Conservation (phyloP, 768 basidiomycete species). For the Lentinula aciculospora region DNA sequence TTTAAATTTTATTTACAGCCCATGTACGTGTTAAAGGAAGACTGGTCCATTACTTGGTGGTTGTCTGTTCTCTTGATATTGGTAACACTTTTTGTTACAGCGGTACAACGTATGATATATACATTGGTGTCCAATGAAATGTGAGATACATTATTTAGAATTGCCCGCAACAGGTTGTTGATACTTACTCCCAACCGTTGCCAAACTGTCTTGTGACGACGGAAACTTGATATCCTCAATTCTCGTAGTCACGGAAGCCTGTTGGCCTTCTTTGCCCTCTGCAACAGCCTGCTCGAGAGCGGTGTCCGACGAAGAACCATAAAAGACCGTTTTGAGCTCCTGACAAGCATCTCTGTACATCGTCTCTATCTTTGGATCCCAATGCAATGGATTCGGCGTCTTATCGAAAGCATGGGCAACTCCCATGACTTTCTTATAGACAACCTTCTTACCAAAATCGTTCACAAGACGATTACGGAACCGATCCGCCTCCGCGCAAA, state of each 20-base stretch:
- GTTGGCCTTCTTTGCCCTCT: constrained; percentile 4
- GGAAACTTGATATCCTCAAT: constrained; percentile 4
- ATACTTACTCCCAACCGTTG: constrained; percentile 1
- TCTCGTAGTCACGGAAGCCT: neutral
- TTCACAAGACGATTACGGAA: constrained; percentile 2
- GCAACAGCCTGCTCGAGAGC: neutral
- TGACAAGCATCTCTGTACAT: constrained; percentile 6
- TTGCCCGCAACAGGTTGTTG: neutral
- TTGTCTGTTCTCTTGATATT: too few relatives aligned
- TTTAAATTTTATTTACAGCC: too few relatives aligned
- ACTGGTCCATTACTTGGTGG: too few relatives aligned
- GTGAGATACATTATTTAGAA: neutral
- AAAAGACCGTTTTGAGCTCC: constrained; percentile 7
- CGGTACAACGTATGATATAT: too few relatives aligned
- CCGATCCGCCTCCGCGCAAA: constrained; percentile 3
- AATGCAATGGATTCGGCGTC: constrained; percentile 3
- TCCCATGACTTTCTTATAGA: constrained; percentile 6
- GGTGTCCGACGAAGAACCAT: constrained; percentile 5
- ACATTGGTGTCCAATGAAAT: neutral
- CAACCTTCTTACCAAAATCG: constrained; percentile 6
- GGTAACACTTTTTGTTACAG: too few relatives aligned
- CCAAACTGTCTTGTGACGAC: constrained; percentile 4
- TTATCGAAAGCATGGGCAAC: constrained; percentile 4
- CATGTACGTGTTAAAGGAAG: too few relatives aligned
- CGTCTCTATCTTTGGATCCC: constrained; percentile 7